Evolutionary conservation across 768 basidiomycete species (phyloP), one percentile per base, ranked within the genome.

Genomic region (Nidula microcarpa): DNA sequence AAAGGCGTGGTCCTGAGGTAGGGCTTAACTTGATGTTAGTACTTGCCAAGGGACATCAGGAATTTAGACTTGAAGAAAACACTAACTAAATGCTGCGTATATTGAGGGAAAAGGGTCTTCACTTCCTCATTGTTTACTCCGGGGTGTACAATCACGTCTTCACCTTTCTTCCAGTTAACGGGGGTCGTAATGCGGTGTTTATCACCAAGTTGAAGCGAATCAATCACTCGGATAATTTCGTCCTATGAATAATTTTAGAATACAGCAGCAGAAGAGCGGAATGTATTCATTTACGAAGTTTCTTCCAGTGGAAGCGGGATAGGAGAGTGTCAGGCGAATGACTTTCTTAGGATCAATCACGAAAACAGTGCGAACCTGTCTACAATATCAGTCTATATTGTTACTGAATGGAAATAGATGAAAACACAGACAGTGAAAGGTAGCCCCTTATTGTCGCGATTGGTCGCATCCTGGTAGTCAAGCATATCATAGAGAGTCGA

Each of bases 311-410:
- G 93, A 87, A 48, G 96, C 95, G 54, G 97, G 97, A 76, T 98
- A 98, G 30, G 93, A 75, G 59, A 99, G 62, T 13, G 85, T 91
- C 62, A 97, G 74, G 56, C 96, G 90, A 67, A 99, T 97, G 62
- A 84, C 80, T 75, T 97, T 94, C 75, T 91, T 93, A 45, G 96
- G 95, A 74, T 99, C 97, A 64, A 99, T 93, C 59, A 99, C 75
- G 72, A 96, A 99, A 56, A 99, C 96, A 8, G 94, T 97, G 55
- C 97, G 89, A 72, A 99, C 85, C 87, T 91, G 53, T 2, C 8
- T 2, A 13, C 7, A 33, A 14, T 23, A 16, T 23, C 23, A 23
- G 23, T 23, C 43, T 18, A n/a, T n/a, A 33, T 3, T 52, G 23
- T 39, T 16, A 11, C 46, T 49, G 3, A 3, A 53, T 6, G 8